phyloP scores from a whole-genome alignment of 192 early-diverging fungal genomes.

The Diversispora epigaea region DNA sequence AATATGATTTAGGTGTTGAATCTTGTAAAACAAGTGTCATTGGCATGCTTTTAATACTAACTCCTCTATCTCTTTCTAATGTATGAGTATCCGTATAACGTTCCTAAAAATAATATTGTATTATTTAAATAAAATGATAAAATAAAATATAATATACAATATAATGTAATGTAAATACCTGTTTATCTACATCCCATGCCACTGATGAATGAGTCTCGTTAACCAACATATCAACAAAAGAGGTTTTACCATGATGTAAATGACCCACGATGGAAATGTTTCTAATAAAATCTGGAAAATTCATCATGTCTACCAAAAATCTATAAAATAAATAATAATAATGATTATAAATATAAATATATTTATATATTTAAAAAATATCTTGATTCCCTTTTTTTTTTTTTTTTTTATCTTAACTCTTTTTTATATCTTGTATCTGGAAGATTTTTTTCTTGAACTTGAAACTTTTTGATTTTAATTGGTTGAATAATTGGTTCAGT shows the following conservation, averaged over 20 bases:
- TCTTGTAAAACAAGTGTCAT: slow-evolving; percentile 89
- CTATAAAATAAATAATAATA: slow-evolving; percentile 36
- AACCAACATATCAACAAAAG: slow-evolving; percentile 91
- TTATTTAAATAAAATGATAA: slow-evolving; percentile 36
- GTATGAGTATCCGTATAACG: slow-evolving; percentile 93
- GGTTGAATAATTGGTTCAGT: slow-evolving; percentile 94
- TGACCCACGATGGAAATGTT: slow-evolving; percentile 93
- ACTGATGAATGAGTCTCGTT: slow-evolving; percentile 72
- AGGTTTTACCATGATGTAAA: slow-evolving; percentile 96
- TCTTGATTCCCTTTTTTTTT: background rate
- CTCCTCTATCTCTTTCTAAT: slow-evolving; percentile 83
- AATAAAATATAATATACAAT: background rate
- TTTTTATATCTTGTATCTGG: slow-evolving; percentile 85
- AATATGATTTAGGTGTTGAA: slow-evolving; percentile 82
- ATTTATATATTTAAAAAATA: background rate
- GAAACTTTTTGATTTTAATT: slow-evolving; percentile 81
- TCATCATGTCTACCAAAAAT: slow-evolving; percentile 79
- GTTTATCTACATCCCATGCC: slow-evolving; percentile 34
- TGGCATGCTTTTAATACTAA: slow-evolving; percentile 93
- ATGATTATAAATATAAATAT: background rate
- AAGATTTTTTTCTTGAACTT: slow-evolving; percentile 79
- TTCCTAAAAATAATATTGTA: slow-evolving; percentile 45
- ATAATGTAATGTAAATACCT: slow-evolving; percentile 8
- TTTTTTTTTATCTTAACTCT: slow-evolving; percentile 56
- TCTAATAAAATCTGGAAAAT: slow-evolving; percentile 76